Evolutionary conservation across 495 filamentous ascomycete genomes (phyloP), one percentile per base, ranked within the genome.

Genomic region (Viridothelium virens): DNA sequence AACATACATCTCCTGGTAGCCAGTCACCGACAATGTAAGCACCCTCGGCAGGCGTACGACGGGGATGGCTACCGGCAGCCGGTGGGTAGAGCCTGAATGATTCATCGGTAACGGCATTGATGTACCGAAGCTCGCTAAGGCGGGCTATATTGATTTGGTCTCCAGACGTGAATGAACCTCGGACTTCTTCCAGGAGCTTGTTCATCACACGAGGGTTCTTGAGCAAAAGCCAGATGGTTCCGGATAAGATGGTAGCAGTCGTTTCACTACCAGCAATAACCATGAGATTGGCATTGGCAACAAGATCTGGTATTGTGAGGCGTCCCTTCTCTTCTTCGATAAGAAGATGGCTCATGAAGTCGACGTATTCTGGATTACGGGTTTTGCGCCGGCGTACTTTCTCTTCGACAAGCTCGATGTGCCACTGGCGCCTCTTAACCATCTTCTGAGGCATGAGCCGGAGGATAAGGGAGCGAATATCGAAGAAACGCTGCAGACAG

Each of bases 211-310:
- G 70, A 1, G 77, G 75, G 48, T 82, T 68, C 4, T 75, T 74
- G 14, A 82, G 73, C 0, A 87, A 77, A 48, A 82, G 79, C 62
- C 78, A 86, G 31, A 83, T 75, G 12, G 75, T 76, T 2, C 82
- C 85, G 0, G 73, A 72, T 4, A 85, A 68, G 0, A 78, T 68
- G 7, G 79, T 81, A 0, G 84, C 81, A 2, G 82, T 84, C 0
- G 84, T 87, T 69, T 87, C 85, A 69, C 82, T 85, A 1, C 84
- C 85, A 0, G 85, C 82, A 12, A 79, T 68, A 14, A 83, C 71
- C 56, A 83, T 70, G 5, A 76, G 64, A 38, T 75, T 68, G 3
- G 67, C 39, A 10, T 69, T 85, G 1, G 79, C 70, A 50, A 83
- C 77, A 3, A 83, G 75, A 61, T 82, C 78, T 0, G 66, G 69